Percentiles rank a stretch among this genome's conserved stretches.
Evolutionary conservation across 1,284 basidiomycete genomes (phyloP).

Genomic region (Leccinum fallax): DNA sequence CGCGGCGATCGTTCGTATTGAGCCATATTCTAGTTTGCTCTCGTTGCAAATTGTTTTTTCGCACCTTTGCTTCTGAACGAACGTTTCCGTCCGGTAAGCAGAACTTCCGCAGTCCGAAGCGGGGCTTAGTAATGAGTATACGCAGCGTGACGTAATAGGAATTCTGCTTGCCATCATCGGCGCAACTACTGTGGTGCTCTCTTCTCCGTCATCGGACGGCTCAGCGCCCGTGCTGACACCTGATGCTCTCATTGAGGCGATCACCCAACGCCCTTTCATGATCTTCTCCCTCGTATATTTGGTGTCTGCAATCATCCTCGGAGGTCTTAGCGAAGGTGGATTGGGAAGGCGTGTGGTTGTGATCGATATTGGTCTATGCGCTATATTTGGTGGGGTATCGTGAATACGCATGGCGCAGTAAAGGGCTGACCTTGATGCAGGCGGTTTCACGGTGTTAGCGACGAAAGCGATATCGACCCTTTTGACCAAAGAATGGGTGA

Average conservation of each 20-base stretch:
- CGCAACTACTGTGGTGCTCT: constrained; percentile 89
- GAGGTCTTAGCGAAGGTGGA: constrained; percentile 59
- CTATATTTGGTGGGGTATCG: constrained; percentile 70
- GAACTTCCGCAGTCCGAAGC: constrained; percentile 1
- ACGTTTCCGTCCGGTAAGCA: constrained; percentile 65
- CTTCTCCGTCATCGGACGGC: constrained; percentile 70
- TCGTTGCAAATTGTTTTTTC: constrained; percentile 94
- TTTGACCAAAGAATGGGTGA: constrained; percentile 73
- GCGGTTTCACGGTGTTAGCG: constrained; percentile 92
- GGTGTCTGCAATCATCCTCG: constrained; percentile 56
- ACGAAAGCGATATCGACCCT: constrained; percentile 93
- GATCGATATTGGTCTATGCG: constrained; percentile 88
- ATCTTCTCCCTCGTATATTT: constrained; percentile 71
- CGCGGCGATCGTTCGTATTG: not conserved
- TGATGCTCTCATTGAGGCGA: constrained; percentile 67
- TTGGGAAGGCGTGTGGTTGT: constrained; percentile 73
- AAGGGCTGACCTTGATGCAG: constrained; percentile 39
- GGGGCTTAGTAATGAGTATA: constrained; percentile 15
- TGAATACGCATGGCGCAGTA: constrained; percentile 2
- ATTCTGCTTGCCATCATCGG: constrained; percentile 81
- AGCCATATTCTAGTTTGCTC: constrained; percentile 61
- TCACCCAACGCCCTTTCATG: constrained; percentile 73
- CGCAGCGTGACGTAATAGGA: constrained; percentile 84
- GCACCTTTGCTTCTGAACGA: constrained; percentile 88
- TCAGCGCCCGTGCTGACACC: constrained; percentile 59